These are phyloP conservation scores for Candida tunisiensis DNA, from an alignment of 1,139 yeast genomes.

Conservation along the genomic window DNA sequence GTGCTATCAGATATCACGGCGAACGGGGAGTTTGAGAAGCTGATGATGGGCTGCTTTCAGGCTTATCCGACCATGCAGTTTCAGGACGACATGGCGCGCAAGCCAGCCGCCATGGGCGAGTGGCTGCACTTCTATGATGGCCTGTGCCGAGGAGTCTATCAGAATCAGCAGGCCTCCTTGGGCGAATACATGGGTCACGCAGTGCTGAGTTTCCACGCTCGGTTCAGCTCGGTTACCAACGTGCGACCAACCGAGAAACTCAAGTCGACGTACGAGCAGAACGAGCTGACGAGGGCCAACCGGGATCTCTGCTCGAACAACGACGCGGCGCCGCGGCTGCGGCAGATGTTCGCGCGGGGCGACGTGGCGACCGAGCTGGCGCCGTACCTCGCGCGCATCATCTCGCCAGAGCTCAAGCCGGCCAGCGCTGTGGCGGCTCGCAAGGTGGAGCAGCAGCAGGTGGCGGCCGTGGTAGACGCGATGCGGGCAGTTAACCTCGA, in stretches of 20 bases:
- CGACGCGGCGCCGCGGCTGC: slow-evolving; percentile 1
- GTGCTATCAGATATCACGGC: slow-evolving; percentile 25
- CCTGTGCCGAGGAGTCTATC: slow-evolving; percentile 27
- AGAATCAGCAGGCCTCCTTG: slow-evolving; percentile 28
- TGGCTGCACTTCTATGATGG: slow-evolving; percentile 63
- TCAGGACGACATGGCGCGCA: slow-evolving; percentile 49
- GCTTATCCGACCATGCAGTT: slow-evolving; percentile 36
- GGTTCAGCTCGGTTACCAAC: slow-evolving; percentile 34
- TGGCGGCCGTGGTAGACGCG: slow-evolving; percentile 10
- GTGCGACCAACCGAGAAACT: not conserved
- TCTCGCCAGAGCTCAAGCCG: slow-evolving; percentile 13
- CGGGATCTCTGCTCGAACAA: not conserved
- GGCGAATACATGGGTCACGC: slow-evolving; percentile 39
- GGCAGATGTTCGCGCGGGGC: slow-evolving; percentile 9
- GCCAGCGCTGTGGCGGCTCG: slow-evolving; percentile 7
- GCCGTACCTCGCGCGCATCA: slow-evolving; percentile 14
- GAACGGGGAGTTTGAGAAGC: slow-evolving; percentile 39
- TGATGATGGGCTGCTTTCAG: slow-evolving; percentile 55
- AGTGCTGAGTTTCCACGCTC: slow-evolving; percentile 44
- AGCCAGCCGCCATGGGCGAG: slow-evolving; percentile 51
- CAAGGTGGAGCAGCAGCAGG: slow-evolving; percentile 8
- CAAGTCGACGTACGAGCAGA: not conserved
- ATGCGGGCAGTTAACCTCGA: slow-evolving; percentile 12
- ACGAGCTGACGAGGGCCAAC: not conserved
- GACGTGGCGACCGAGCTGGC: slow-evolving; percentile 13